Evolutionary conservation across 2,329 filamentous ascomycete species (phyloP).

Genomic region (Neurospora sp.): DNA sequence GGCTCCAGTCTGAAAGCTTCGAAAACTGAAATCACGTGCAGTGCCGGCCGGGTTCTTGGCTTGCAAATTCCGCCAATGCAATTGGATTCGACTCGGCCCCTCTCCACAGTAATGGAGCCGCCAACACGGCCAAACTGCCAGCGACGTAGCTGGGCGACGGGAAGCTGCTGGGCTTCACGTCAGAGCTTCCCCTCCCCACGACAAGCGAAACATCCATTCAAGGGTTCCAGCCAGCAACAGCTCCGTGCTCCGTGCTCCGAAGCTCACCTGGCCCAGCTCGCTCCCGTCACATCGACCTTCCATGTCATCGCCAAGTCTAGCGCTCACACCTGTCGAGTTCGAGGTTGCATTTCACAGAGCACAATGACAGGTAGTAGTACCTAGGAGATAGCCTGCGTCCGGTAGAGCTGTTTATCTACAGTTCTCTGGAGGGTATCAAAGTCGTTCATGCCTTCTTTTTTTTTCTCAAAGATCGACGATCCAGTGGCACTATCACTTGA

Average conservation of each 20-base stretch:
- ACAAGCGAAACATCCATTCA: neutral
- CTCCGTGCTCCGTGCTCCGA: neutral
- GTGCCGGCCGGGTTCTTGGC: neutral
- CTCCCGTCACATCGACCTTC: neutral
- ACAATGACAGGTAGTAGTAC: neutral
- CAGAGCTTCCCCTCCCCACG: neutral
- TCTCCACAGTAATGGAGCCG: conserved; percentile 10
- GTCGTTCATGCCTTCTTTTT: neutral
- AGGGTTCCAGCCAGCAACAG: neutral
- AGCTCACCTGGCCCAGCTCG: neutral
- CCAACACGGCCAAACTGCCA: neutral
- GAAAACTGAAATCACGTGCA: conserved; percentile 9
- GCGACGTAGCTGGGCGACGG: neutral
- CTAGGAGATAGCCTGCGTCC: neutral
- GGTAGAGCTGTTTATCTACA: neutral
- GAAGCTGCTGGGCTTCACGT: neutral
- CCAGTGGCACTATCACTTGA: neutral
- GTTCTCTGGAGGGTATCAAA: neutral
- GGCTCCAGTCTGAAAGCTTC: neutral
- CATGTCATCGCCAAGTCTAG: neutral
- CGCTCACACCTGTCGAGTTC: neutral
- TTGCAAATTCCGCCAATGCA: conserved; percentile 7
- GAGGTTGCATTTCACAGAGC: neutral
- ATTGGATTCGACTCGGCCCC: conserved; percentile 13
- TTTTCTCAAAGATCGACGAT: neutral